phyloP scores from a whole-genome alignment of 371 early-diverging fungal species.

The Apophysomyces elegans region DNA sequence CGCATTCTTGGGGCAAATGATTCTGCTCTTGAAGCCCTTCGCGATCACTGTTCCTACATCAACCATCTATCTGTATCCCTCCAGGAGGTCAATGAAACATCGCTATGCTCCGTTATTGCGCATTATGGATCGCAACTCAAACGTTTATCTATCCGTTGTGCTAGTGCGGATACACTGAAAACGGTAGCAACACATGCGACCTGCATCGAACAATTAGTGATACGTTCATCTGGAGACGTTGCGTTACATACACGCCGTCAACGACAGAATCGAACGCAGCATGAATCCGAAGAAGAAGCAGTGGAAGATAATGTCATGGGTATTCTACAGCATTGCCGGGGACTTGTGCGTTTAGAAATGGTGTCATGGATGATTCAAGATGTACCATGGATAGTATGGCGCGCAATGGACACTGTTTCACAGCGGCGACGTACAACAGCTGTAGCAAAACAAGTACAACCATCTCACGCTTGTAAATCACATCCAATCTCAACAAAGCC shows the following conservation, averaged over 20 bases:
- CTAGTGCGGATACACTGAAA: slow-evolving; percentile 8
- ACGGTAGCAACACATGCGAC: slow-evolving; percentile 21
- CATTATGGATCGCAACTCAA: slow-evolving; percentile 24
- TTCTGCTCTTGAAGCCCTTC: slow-evolving; percentile 20
- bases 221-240: slow-evolving; percentile 21
- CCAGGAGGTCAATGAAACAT: slow-evolving; percentile 22
- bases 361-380: slow-evolving; percentile 32
- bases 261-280: not conserved
- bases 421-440: slow-evolving; percentile 12
- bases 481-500: not conserved
- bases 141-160: slow-evolving; percentile 21
- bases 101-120: slow-evolving; percentile 18
- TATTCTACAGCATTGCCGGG: slow-evolving; percentile 23
- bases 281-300: slow-evolving; percentile 12
- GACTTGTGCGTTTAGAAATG: slow-evolving; percentile 29
- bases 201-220: slow-evolving; percentile 10
- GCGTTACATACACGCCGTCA: not conserved
- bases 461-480: not conserved
- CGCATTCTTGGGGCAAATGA: slow-evolving; percentile 34
- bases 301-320: slow-evolving; percentile 20
- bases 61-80: slow-evolving; percentile 21
- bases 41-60: slow-evolving; percentile 20
- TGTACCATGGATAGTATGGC: slow-evolving; percentile 28
- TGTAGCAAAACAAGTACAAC: not conserved
- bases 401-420: slow-evolving; percentile 27